Conservation (phyloP, 352 stramenopile genomes). For the Pythium sukuiense region DNA sequence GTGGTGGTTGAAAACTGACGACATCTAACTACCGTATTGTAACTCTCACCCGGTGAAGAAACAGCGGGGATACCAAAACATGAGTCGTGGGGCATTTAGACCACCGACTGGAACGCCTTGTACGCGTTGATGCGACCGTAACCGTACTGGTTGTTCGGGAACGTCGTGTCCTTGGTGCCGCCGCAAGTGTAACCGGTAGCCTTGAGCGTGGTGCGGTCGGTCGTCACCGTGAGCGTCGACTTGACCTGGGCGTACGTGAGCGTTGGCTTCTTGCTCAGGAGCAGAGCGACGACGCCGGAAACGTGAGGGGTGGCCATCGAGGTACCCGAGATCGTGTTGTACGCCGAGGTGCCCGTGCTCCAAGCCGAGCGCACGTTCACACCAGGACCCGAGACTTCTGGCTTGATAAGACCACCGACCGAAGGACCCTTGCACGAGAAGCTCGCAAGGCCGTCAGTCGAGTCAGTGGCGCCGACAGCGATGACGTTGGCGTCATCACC, state of each 20-base stretch:
- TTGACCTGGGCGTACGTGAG: slow-evolving; percentile 27
- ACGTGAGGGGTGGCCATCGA: slow-evolving; percentile 42
- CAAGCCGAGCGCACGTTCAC: slow-evolving; percentile 26
- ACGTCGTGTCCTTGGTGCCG: slow-evolving; percentile 24
- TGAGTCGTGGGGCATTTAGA: neutral
- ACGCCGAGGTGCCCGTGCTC: no score
- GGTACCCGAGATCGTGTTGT: slow-evolving; percentile 35
- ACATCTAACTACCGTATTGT: no score
- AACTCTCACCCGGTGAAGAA: no score
- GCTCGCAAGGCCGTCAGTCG: slow-evolving; percentile 20
- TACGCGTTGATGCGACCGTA: slow-evolving; percentile 35
- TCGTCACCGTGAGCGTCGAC: slow-evolving; percentile 14
- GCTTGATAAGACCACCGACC: slow-evolving; percentile 29
- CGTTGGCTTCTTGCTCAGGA: slow-evolving; percentile 27
- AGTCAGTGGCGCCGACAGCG: slow-evolving; percentile 27
- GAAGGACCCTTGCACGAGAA: slow-evolving; percentile 38
- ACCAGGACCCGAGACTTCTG: slow-evolving; percentile 34
- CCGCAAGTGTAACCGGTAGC: slow-evolving; percentile 30
- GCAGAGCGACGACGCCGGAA: slow-evolving; percentile 34
- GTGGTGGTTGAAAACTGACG: neutral
- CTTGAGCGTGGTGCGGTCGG: slow-evolving; percentile 18
- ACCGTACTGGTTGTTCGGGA: slow-evolving; percentile 40
- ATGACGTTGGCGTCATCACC: slow-evolving; percentile 33
- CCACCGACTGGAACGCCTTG: slow-evolving; percentile 9
- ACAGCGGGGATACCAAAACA: no score